phyloP scores from a whole-genome alignment of 768 basidiomycete species.

The Lenzites betulinus region DNA sequence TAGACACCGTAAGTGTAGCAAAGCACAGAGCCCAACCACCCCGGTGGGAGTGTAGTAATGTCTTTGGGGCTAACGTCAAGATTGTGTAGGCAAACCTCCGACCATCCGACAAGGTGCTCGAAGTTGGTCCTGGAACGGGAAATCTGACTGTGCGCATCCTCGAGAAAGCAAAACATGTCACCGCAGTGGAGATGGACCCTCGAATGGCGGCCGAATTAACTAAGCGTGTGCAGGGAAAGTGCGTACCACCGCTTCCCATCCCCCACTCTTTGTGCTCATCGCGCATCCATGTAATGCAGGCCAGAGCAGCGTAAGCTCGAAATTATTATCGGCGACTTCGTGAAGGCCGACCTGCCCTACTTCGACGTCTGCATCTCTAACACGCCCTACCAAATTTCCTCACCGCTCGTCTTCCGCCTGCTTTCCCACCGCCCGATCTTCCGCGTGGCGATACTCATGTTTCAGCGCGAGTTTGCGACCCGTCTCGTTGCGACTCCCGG shows the following conservation, averaged over 20 bases:
- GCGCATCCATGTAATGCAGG: constrained; percentile 51
- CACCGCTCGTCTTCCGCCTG: constrained; percentile 94
- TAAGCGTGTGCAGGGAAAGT: constrained; percentile 98
- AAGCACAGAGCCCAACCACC: neutral
- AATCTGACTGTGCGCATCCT: constrained; percentile 94
- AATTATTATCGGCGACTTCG: constrained; percentile 95
- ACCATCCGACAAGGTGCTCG: constrained; percentile 93
- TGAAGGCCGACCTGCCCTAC: constrained; percentile 96
- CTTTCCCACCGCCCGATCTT: constrained; percentile 95
- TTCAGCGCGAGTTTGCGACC: constrained; percentile 97
- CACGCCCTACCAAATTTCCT: constrained; percentile 99
- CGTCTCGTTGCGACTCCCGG: constrained; percentile 87
- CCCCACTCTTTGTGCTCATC: neutral
- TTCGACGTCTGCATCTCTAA: constrained; percentile 99
- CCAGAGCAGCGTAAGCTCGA: constrained; percentile 95
- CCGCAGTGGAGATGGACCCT: constrained; percentile 97
- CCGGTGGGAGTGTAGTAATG: neutral
- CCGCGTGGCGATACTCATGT: constrained; percentile 97
- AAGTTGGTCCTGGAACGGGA: constrained; percentile 97
- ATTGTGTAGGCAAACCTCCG: constrained; percentile 76
- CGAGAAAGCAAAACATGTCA: constrained; percentile 89
- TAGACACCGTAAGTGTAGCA: constrained; percentile 52
- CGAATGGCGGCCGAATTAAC: constrained; percentile 98
- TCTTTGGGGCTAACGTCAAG: neutral
- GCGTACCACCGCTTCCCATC: constrained; percentile 40